phyloP scores from a whole-genome alignment of 1,284 basidiomycete species.

The Gymnopus androsaceus region DNA sequence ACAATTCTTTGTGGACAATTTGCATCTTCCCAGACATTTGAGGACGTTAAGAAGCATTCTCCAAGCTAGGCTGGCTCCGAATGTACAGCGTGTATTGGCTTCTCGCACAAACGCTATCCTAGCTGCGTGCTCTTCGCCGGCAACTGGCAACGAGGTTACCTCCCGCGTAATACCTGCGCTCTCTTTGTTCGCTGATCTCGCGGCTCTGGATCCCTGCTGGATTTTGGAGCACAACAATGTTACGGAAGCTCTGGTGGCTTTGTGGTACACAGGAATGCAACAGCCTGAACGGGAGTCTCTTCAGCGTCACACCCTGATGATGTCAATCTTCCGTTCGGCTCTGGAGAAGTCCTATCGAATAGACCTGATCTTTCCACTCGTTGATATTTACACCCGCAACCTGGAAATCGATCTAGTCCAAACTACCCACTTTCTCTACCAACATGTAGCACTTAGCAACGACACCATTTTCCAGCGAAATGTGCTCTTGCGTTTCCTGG shows the following conservation, averaged over 20 bases:
- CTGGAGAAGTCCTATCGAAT: conserved; percentile 72
- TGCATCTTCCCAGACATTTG: conserved; percentile 76
- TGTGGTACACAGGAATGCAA: conserved; percentile 68
- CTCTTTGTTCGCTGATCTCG: conserved; percentile 78
- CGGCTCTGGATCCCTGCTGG: conserved; percentile 71
- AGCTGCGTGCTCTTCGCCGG: conserved; percentile 58
- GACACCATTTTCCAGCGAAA: conserved; percentile 76
- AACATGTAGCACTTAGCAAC: conserved; percentile 74
- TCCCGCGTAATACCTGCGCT: conserved; percentile 68
- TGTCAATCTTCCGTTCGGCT: conserved; percentile 78
- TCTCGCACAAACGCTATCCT: conserved; percentile 67
- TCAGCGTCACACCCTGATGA: conserved; percentile 69
- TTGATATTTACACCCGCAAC: conserved; percentile 81
- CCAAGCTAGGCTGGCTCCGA: conserved; percentile 75
- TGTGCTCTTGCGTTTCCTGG: conserved; percentile 83
- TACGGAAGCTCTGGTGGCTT: conserved; percentile 66
- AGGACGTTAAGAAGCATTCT: conserved; percentile 83
- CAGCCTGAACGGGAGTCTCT: conserved; percentile 55
- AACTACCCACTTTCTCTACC: conserved; percentile 88
- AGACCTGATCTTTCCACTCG: conserved; percentile 88
- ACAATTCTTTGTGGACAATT: conserved; percentile 81
- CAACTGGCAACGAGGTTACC: conserved; percentile 48
- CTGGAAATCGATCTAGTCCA: conserved; percentile 82
- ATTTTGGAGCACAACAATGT: conserved; percentile 66
- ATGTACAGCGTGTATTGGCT: conserved; percentile 74